Evolutionary conservation across 768 basidiomycete genomes (phyloP).

Genomic region (Tremella yokohamensis): DNA sequence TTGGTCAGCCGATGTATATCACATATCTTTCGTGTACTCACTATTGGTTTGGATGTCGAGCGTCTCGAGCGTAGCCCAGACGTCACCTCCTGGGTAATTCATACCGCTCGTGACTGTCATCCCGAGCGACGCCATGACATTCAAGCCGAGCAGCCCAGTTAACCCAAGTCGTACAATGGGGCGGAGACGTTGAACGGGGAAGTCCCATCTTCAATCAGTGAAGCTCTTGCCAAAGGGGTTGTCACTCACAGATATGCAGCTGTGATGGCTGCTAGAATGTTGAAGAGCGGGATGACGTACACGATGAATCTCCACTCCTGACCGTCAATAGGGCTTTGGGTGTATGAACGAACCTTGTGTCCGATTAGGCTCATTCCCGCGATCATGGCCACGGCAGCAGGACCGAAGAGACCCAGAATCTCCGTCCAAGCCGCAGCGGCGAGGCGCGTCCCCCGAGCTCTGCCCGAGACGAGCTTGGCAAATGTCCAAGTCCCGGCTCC

Average conservation of each 20-base stretch:
- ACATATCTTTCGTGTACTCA: neutral
- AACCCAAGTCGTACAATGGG: constrained; percentile 56
- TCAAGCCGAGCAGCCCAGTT: constrained; percentile 57
- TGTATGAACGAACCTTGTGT: constrained; percentile 61
- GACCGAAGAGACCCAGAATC: constrained; percentile 19
- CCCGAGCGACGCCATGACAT: constrained; percentile 58
- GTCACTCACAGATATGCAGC: constrained; percentile 63
- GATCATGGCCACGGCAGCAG: constrained; percentile 24
- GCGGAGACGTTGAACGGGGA: constrained; percentile 51
- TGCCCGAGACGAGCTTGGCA: neutral
- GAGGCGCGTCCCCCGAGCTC: neutral
- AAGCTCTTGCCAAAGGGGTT: neutral
- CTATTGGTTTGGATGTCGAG: constrained; percentile 5
- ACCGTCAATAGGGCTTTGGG: neutral
- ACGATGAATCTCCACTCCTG: constrained; percentile 91
- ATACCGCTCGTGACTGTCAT: constrained; percentile 60
- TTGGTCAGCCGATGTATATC: neutral
- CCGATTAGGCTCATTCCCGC: constrained; percentile 65
- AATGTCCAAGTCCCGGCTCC: constrained; percentile 40
- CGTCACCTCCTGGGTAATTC: constrained; percentile 88
- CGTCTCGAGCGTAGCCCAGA: constrained; percentile 63
- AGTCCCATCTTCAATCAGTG: neutral
- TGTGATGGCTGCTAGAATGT: constrained; percentile 71
- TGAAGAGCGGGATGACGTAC: constrained; percentile 77
- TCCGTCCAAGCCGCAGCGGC: constrained; percentile 7